phyloP scores from a whole-genome alignment of 129 eudicot genomes.

The Tanacetum coccineum region DNA sequence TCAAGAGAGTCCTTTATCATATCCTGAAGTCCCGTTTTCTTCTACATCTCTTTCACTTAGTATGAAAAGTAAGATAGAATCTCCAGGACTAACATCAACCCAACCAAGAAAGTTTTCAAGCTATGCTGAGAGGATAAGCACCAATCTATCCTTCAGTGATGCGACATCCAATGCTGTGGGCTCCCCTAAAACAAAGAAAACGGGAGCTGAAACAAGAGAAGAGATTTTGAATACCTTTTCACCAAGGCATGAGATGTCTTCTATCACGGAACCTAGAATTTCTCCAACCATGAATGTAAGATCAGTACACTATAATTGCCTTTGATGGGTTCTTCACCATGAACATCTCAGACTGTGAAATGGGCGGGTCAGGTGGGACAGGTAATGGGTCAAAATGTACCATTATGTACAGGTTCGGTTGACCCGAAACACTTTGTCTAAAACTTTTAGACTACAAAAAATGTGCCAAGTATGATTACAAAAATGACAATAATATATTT shows the following conservation, averaged over 20 bases:
- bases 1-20: slow-evolving; percentile 48
- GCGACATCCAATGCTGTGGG: slow-evolving; percentile 53
- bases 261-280: slow-evolving; percentile 46
- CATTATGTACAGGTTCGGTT: too few species aligned
- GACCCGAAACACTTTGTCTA: too few species aligned
- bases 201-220: slow-evolving; percentile 82
- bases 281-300: slow-evolving; percentile 61
- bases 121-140: slow-evolving; percentile 93
- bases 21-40: slow-evolving; percentile 48
- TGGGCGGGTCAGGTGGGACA: too few species aligned
- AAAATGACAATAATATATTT: too few species aligned
- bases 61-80: slow-evolving; percentile 46
- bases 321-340: background rate
- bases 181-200: slow-evolving; percentile 84
- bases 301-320: background rate
- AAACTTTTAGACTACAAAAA: too few species aligned
- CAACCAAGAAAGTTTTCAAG: slow-evolving; percentile 65
- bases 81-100: slow-evolving; percentile 47
- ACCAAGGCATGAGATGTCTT: slow-evolving; percentile 49
- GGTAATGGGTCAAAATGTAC: too few species aligned
- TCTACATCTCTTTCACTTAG: slow-evolving; percentile 47
- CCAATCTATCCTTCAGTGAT: slow-evolving; percentile 61
- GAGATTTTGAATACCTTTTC: slow-evolving; percentile 66
- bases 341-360: too few species aligned
- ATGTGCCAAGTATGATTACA: too few species aligned